Base-by-base conservation (phyloP, 2,329 filamentous ascomycete genomes). In the Rosellinia necatrix region DNA sequence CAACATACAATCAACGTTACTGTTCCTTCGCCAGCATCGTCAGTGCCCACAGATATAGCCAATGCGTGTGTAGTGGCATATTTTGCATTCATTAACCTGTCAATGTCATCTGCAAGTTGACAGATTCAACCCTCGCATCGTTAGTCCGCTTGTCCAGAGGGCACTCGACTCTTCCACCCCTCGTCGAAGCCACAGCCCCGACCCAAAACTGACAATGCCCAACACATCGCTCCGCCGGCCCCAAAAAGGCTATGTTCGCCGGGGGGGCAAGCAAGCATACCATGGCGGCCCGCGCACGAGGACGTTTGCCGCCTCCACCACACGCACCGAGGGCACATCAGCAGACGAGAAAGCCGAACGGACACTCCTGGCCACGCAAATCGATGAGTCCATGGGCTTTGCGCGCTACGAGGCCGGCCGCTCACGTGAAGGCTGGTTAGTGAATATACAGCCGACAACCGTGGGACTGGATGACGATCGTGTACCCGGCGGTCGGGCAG, bases 311-410 rank as follows among this genome's bases (percentile, higher is more conserved):
- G 86, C 90, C 29, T 87, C 88, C 6, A 77, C 88, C 6, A 77
- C 89, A 44, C 85, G 89, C 53, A 86, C 85, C 51, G 96, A 99
- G 78, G 88, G 84, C 49, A 97, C 92, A 1, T 96, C 92, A 6
- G 86, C 91, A 67, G 91, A 96, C 79, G 94, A 99, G 75, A 96
- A 91, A 74, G 86, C 91, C 75, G 92, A 99, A 75, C 87, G 91
- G 32, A 88, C 87, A 42, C 86, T 86, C 53, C 83, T 96, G 48
- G 91, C 91, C 27, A 86, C 96, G 75, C 84, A 81, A 68, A 97
- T 99, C 71, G 96, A 99, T 77, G 94, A 97, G 77, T 82, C 84
- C 60, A 94, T 97, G 86, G 96, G 94, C 49, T 99, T 99, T 72
- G 82, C 87, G 29, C 89, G 93, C 47, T 97, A 92, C 71, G 96